Evolutionary conservation across 2,329 filamentous ascomycete species (phyloP), one percentile per base, ranked within the genome.

Genomic region (Alternaria postmessia): DNA sequence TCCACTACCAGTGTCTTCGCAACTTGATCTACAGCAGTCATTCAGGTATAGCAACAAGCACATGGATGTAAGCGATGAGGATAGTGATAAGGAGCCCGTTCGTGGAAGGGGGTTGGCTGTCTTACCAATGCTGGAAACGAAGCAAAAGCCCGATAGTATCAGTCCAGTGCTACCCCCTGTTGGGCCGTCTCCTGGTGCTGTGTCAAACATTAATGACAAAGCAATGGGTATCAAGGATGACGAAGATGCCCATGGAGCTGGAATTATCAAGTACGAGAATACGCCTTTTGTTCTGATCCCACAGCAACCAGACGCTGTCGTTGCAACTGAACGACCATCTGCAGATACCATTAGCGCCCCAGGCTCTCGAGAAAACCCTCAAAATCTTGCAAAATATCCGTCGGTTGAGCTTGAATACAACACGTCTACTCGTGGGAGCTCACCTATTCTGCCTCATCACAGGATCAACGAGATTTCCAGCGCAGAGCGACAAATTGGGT

Each of bases 121-220:
- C 16, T 48, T 61, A 43, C 51, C 41, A 32, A 43, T 51, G 24
- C 57, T 52, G 38, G 59, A 58, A 42, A 48, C 56, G 32, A 51
- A 43, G n/a, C 26, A 20, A 43, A 51, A 26, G 18, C 39, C 48
- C n/a, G 63, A 60, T 18, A 67, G 70, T 59, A 54, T 75, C 34
- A 76, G 68, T 44, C 72, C 73, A n/a, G 62, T 74, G 44, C 44
- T 71, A 26, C 44, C 58, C 18, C 64, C 71, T 34, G 55, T 62
- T 4, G 58, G 54, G 16, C 57, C 60, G 11, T 59, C 64, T 16
- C 54, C 51, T 9, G 60, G 60, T 43, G 16, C 53, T 11, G 36
- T 54, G 32, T 59, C 18, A 11, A 28, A 61, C 22, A 51, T 60
- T 20, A 54, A 61, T 18, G 28, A 20, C 16, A 14, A n/a, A 9